phyloP scores from a whole-genome alignment of 805 yeast genomes.

The Blastobotrys terrestris region DNA sequence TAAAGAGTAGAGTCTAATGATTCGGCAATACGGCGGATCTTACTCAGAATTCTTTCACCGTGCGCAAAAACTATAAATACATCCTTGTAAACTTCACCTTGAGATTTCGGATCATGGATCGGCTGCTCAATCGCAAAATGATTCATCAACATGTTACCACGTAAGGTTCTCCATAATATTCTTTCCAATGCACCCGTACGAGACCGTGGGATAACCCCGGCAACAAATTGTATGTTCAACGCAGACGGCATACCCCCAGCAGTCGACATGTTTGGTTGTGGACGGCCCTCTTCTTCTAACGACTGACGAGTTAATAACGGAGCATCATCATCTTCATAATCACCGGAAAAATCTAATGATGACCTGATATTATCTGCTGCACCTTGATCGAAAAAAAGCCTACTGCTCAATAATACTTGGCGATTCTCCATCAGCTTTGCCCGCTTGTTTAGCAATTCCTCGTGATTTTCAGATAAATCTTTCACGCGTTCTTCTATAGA shows the following conservation, averaged over 20 bases:
- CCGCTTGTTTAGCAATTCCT: constrained; percentile 53
- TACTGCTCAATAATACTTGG: constrained; percentile 47
- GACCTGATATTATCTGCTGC: constrained; percentile 17
- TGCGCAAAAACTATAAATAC: constrained; percentile 88
- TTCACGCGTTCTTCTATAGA: constrained; percentile 63
- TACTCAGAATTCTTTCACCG: constrained; percentile 64
- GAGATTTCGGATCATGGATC: constrained; percentile 51
- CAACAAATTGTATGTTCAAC: constrained; percentile 44
- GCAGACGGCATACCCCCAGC: constrained; percentile 14
- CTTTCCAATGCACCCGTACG: constrained; percentile 68
- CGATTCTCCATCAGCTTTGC: constrained; percentile 65
- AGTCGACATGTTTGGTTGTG: constrained; percentile 18
- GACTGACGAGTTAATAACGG: constrained; percentile 29
- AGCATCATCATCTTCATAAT: constrained; percentile 26
- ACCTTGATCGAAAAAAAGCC: constrained; percentile 42
- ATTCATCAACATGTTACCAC: constrained; percentile 84
- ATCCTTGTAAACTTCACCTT: constrained; percentile 58
- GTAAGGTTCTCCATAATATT: constrained; percentile 84
- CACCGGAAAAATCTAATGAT: constrained; percentile 7
- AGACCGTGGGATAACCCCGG: constrained; percentile 75
- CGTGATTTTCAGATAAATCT: constrained; percentile 63
- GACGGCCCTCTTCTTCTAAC: constrained; percentile 12
- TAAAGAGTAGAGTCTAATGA: constrained; percentile 78
- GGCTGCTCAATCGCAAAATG: constrained; percentile 65
- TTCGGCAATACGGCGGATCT: constrained; percentile 77